Conservation (phyloP, 164 flowering plant species). For the Paratinospora sagittata region DNA sequence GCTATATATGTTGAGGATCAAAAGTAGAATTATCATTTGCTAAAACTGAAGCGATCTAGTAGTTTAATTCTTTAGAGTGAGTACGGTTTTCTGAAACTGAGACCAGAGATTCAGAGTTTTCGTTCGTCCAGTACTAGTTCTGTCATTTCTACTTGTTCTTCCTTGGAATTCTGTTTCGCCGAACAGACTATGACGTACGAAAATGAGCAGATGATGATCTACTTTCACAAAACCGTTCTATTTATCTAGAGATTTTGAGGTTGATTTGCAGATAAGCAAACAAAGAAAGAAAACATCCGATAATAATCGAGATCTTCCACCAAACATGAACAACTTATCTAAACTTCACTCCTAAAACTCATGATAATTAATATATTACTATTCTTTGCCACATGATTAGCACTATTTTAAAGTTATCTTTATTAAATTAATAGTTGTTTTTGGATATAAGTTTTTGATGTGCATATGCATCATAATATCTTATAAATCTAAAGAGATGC, state of each 20-base stretch:
- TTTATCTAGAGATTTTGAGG: neutral
- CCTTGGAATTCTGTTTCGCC: too few relatives aligned
- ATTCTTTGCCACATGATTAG: neutral
- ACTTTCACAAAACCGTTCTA: too few relatives aligned
- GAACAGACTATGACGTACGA: too few relatives aligned
- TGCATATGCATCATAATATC: neutral
- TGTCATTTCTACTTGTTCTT: neutral
- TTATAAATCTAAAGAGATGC: neutral
- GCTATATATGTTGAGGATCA: too few relatives aligned
- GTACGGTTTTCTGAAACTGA: neutral
- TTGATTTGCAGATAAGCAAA: neutral
- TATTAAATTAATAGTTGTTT: too few relatives aligned
- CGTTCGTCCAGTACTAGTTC: neutral
- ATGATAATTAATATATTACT: neutral
- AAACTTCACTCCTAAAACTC: neutral
- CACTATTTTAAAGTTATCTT: neutral
- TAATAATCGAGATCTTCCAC: neutral
- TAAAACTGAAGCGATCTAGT: too few relatives aligned
- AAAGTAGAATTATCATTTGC: neutral
- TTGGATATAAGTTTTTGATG: too few relatives aligned
- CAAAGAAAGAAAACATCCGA: neutral
- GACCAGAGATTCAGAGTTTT: too few relatives aligned
- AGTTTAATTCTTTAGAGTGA: neutral
- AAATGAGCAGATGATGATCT: neutral
- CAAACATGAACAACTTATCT: neutral